These are phyloP conservation scores for Annona squamosa DNA, from an alignment of 164 flowering plant genomes.

Conservation along the genomic window DNA sequence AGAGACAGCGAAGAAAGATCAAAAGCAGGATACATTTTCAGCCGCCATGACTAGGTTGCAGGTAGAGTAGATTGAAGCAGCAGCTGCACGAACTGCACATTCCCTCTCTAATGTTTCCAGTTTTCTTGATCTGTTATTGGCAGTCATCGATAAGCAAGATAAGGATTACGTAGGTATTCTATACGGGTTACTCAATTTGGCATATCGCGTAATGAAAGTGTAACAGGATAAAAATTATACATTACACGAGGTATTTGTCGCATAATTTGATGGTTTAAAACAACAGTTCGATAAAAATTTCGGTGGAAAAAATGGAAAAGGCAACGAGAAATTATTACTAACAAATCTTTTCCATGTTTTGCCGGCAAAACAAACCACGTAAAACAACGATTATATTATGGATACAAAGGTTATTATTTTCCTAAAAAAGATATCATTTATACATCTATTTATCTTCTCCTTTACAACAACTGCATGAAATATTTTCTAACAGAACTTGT, in stretches of 20 bases:
- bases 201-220: neutral
- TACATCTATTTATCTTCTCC: too few relatives aligned
- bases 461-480: too few relatives aligned
- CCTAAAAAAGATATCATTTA: too few relatives aligned
- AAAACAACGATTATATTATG: too few relatives aligned
- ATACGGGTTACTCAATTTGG: neutral
- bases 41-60: conserved; percentile 45
- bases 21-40: conserved; percentile 45
- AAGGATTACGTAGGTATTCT: neutral
- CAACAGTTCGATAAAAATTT: too few relatives aligned
- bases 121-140: conserved; percentile 28
- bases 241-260: neutral
- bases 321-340: too few relatives aligned
- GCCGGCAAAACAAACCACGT: too few relatives aligned
- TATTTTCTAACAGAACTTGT: too few relatives aligned
- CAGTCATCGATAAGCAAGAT: neutral
- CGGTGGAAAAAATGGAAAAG: too few relatives aligned
- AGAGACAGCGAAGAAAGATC: conserved; percentile 4
- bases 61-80: conserved; percentile 84
- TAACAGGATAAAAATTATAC: neutral
- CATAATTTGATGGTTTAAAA: too few relatives aligned
- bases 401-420: too few relatives aligned
- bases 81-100: conserved; percentile 70
- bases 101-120: conserved; percentile 36
- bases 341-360: too few relatives aligned